These are phyloP conservation scores for Aureobasidium sp. DNA, from an alignment of 2,329 filamentous ascomycete species.

Conservation along the genomic window DNA sequence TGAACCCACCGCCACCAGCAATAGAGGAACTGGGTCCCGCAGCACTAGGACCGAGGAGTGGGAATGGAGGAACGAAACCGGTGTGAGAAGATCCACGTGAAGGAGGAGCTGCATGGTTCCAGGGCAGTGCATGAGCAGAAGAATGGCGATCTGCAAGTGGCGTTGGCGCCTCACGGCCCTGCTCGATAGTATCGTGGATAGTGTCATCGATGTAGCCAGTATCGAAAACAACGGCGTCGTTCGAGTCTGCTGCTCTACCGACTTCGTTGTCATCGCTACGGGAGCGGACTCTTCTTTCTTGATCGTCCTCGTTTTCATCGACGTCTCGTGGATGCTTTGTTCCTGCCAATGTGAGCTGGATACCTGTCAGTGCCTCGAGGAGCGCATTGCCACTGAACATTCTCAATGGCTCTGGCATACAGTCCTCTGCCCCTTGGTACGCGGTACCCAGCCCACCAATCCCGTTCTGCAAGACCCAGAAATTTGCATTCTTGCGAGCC, in stretches of 20 bases:
- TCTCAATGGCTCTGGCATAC: constrained; percentile 45
- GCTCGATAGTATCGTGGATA: constrained; percentile 45
- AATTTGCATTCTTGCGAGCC: constrained; percentile 56
- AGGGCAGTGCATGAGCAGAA: constrained; percentile 53
- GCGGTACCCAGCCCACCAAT: constrained; percentile 47
- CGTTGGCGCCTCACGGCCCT: constrained; percentile 60
- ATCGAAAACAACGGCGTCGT: constrained; percentile 13
- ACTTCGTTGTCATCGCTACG: constrained; percentile 25
- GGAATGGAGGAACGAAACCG: not conserved
- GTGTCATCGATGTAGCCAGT: not conserved
- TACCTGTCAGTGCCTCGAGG: constrained; percentile 38
- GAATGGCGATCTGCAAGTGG: constrained; percentile 58
- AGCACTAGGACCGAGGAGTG: not conserved
- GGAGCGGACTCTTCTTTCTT: constrained; percentile 24
- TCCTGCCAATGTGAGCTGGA: constrained; percentile 7
- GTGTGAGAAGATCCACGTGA: constrained; percentile 43
- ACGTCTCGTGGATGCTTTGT: constrained; percentile 25
- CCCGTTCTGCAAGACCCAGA: constrained; percentile 52
- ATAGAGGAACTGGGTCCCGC: constrained; percentile 10
- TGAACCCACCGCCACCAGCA: not conserved
- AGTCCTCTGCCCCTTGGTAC: constrained; percentile 31
- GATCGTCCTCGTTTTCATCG: constrained; percentile 20
- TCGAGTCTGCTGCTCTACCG: not conserved
- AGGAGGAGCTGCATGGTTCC: constrained; percentile 52
- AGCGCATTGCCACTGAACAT: constrained; percentile 53